Evolutionary conservation across 2,329 filamentous ascomycete genomes (phyloP).

Genomic region (Mycosphaerella sp.): DNA sequence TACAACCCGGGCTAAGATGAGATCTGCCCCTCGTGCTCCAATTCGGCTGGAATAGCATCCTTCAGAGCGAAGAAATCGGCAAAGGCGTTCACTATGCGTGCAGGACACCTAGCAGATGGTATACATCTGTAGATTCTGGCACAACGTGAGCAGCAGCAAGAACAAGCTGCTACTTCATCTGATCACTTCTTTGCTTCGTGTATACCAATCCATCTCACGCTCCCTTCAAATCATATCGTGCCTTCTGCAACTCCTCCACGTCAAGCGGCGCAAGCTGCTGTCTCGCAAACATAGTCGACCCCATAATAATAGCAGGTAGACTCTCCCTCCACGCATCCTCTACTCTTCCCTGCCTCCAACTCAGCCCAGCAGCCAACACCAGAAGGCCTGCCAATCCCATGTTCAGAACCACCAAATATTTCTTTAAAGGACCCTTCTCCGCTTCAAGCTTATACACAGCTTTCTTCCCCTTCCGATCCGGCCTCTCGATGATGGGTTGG

Average conservation of each 20-base stretch:
- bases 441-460: slow-evolving; percentile 26
- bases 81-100: too few relatives aligned
- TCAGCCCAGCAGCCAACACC: slow-evolving; percentile 41
- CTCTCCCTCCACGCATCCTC: slow-evolving; percentile 33
- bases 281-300: slow-evolving; percentile 55
- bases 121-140: slow-evolving; percentile 45
- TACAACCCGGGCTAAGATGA: too few relatives aligned
- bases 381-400: slow-evolving; percentile 50
- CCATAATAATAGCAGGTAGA: slow-evolving; percentile 51
- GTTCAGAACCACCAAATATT: slow-evolving; percentile 57
- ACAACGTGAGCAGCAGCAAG: slow-evolving; percentile 45
- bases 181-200: slow-evolving; percentile 15
- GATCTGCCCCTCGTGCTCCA: too few relatives aligned
- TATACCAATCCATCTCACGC: slow-evolving; percentile 40
- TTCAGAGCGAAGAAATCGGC: too few relatives aligned
- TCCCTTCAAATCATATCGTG: slow-evolving; percentile 39
- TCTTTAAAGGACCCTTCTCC: slow-evolving; percentile 46
- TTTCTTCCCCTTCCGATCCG: slow-evolving; percentile 35
- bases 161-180: slow-evolving; percentile 34
- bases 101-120: slow-evolving; percentile 44
- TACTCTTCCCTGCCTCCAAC: slow-evolving; percentile 29
- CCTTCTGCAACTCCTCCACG: slow-evolving; percentile 26
- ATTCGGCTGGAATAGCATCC: too few relatives aligned
- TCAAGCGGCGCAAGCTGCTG: slow-evolving; percentile 39
- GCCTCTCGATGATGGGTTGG: slow-evolving; percentile 44